Conservation (phyloP, 768 basidiomycete genomes). For the Leccinum boreale region DNA sequence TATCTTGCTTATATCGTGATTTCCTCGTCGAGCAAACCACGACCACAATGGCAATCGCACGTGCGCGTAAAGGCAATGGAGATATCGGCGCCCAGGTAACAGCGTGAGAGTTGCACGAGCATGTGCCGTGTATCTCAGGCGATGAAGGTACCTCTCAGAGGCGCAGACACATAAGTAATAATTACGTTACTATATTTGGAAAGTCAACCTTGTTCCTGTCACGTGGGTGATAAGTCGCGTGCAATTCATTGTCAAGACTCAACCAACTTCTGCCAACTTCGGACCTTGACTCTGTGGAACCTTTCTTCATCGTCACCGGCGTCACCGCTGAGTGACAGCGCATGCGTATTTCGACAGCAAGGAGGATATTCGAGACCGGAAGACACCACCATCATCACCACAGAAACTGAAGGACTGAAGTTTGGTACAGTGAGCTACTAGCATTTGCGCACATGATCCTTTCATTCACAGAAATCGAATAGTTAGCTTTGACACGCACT, state of each 20-base stretch:
- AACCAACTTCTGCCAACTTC: too few species aligned
- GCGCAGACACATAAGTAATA: too few species aligned
- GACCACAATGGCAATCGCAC: too few species aligned
- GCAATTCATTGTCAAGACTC: neutral
- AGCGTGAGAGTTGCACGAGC: too few species aligned
- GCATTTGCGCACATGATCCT: neutral
- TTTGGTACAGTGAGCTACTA: slow-evolving; percentile 7
- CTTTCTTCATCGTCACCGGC: too few species aligned
- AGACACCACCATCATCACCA: neutral
- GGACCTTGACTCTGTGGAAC: too few species aligned
- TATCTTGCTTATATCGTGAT: too few species aligned
- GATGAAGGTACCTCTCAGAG: too few species aligned
- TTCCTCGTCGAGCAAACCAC: too few species aligned
- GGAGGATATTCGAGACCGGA: neutral
- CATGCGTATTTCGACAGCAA: neutral
- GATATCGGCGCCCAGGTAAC: too few species aligned
- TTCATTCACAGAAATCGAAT: neutral
- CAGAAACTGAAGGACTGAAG: neutral
- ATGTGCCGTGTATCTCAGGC: too few species aligned
- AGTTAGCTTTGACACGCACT: neutral
- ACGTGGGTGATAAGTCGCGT: neutral
- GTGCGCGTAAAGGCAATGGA: too few species aligned
- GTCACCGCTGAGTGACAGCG: neutral
- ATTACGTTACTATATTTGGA: neutral
- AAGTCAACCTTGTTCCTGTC: neutral